Percentiles rank a stretch among this genome's conserved stretches.
Conservation (phyloP, 2,329 filamentous ascomycete genomes). For the Exophiala sp. region DNA sequence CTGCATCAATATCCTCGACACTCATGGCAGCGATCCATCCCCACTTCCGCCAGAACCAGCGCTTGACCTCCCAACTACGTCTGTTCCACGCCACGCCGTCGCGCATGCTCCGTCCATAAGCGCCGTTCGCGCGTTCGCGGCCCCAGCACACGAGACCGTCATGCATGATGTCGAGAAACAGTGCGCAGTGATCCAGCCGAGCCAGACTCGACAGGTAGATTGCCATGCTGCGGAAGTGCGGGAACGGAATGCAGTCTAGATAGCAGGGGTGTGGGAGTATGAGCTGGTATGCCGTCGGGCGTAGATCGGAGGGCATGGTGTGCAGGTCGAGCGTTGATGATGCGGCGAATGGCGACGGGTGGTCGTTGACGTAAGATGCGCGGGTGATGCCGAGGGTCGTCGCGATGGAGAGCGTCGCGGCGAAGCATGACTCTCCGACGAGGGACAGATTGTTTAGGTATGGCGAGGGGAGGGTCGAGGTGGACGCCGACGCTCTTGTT, state of each 20-base stretch:
- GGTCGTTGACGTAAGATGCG: slow-evolving; percentile 21
- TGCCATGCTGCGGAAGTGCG: slow-evolving; percentile 22
- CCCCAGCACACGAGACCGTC: slow-evolving; percentile 42
- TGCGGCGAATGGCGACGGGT: slow-evolving; percentile 21
- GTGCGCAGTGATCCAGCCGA: slow-evolving; percentile 35
- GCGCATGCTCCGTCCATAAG: slow-evolving; percentile 30
- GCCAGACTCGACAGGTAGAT: slow-evolving; percentile 18
- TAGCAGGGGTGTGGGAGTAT: slow-evolving; percentile 20
- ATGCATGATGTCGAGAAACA: slow-evolving; percentile 37
- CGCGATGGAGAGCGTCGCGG: slow-evolving; percentile 19
- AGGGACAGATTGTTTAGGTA: slow-evolving; percentile 21
- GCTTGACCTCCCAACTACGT: slow-evolving; percentile 45
- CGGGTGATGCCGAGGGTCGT: slow-evolving; percentile 15
- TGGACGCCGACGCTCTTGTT: not conserved
- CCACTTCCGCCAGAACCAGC: slow-evolving; percentile 47
- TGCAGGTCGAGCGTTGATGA: slow-evolving; percentile 12
- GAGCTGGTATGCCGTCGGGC: slow-evolving; percentile 16
- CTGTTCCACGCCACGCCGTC: slow-evolving; percentile 43
- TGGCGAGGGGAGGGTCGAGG: slow-evolving; percentile 12
- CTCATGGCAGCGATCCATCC: slow-evolving; percentile 35
- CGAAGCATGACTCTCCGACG: slow-evolving; percentile 21
- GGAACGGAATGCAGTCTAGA: slow-evolving; percentile 23
- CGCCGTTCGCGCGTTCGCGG: slow-evolving; percentile 22
- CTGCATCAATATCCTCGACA: slow-evolving; percentile 35
- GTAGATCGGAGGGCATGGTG: slow-evolving; percentile 14